Evolutionary conservation across 352 stramenopile species (phyloP).

Genomic region (Ophiocytium majus): DNA sequence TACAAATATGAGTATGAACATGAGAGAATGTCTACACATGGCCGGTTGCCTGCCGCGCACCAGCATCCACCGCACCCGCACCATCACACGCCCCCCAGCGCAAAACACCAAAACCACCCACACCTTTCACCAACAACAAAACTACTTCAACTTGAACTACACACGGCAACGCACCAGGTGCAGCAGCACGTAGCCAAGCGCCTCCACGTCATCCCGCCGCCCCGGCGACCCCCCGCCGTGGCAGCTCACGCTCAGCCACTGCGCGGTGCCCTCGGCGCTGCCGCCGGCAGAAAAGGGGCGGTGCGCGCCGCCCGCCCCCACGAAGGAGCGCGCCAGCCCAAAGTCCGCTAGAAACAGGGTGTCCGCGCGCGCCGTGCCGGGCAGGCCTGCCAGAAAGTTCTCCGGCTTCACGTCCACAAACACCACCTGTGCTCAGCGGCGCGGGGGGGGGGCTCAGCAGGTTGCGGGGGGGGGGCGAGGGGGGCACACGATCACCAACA

Average conservation of each 20-base stretch:
- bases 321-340: neutral
- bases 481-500: neutral
- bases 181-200: slow-evolving; percentile 18
- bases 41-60: no score
- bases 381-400: slow-evolving; percentile 20
- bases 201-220: slow-evolving; percentile 19
- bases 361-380: neutral
- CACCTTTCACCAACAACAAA: no score
- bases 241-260: slow-evolving; percentile 23
- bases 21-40: no score
- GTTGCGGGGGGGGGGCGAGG: no score
- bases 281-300: neutral
- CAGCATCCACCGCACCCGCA: no score
- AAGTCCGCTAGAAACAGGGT: slow-evolving; percentile 20
- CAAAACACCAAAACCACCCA: no score
- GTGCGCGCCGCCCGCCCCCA: neutral
- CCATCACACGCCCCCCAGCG: no score
- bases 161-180: neutral
- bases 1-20: no score
- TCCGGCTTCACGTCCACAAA: slow-evolving; percentile 24
- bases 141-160: no score
- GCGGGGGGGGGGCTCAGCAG: no score
- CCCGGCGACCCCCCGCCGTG: slow-evolving; percentile 4
- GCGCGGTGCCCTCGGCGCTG: neutral
- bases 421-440: slow-evolving; percentile 9